A percentile compares a stretch with the other conserved stretches of the same genome.
Conservation (phyloP, 176 grass and related monocot species). For the Zoysia pacifica region DNA sequence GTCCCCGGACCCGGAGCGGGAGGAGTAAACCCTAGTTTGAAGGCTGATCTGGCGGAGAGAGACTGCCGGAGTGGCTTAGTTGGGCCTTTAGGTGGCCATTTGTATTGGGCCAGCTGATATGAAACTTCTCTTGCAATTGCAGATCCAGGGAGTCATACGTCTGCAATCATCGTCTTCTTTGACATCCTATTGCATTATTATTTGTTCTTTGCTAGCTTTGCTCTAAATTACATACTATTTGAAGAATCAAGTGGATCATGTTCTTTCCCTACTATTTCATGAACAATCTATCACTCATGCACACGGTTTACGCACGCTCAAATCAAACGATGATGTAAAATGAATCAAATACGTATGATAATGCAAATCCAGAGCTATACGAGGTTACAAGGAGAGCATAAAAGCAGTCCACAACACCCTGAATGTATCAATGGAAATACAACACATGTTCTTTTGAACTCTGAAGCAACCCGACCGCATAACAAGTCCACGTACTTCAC, state of each 20-base stretch:
- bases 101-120: not conserved
- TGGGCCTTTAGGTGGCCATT: conserved; percentile 34
- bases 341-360: not conserved
- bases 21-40: conserved; percentile 59
- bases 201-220: no score
- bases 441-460: conserved; percentile 5
- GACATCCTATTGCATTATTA: no score
- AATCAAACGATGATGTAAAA: not conserved
- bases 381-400: not conserved
- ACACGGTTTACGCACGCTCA: conserved; percentile 31
- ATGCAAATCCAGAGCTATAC: not conserved
- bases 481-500: not conserved
- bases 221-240: not conserved
- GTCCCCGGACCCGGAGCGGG: conserved; percentile 37
- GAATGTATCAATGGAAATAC: not conserved
- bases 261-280: conserved; percentile 47
- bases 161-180: no score
- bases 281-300: not conserved
- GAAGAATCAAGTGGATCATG: conserved; percentile 46
- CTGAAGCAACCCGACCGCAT: not conserved
- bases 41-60: conserved; percentile 31
- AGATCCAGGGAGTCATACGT: not conserved
- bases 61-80: not conserved
- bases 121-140: not conserved
- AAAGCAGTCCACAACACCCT: not conserved